phyloP scores from a whole-genome alignment of 805 yeast genomes.

The Spathaspora boniae region DNA sequence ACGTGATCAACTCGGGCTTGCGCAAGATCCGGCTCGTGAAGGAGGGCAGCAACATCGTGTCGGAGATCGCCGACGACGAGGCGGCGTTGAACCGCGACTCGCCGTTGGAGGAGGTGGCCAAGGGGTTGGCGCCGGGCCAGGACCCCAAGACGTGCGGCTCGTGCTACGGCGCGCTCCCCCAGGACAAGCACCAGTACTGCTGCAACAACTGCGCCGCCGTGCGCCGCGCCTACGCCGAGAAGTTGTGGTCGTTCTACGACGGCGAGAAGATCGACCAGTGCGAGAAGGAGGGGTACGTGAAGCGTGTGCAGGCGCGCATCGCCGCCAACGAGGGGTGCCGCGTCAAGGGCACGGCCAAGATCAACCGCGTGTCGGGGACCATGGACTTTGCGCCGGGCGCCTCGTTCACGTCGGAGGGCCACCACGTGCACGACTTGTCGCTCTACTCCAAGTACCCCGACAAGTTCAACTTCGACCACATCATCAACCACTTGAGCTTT shows the following conservation, averaged over 20 bases:
- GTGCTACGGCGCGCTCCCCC: conserved; percentile 82
- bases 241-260: conserved; percentile 86
- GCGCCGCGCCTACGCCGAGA: conserved; percentile 68
- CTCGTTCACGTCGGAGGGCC: conserved; percentile 52
- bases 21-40: conserved; percentile 59
- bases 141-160: conserved; percentile 61
- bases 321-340: conserved; percentile 77
- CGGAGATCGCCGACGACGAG: conserved; percentile 29
- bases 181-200: conserved; percentile 53
- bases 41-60: conserved; percentile 35
- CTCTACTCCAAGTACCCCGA: conserved; percentile 54
- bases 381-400: conserved; percentile 96
- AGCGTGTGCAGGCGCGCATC: conserved; percentile 53
- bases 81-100: conserved; percentile 19
- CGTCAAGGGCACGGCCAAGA: conserved; percentile 69
- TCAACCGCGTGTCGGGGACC: conserved; percentile 86
- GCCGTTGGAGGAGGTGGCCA: conserved; percentile 28
- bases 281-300: conserved; percentile 81
- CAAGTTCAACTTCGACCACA: conserved; percentile 73
- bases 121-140: conserved; percentile 27
- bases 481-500: conserved; percentile 76
- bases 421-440: conserved; percentile 84
- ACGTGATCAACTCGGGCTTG: conserved; percentile 68
- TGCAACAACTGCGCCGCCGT: conserved; percentile 87
- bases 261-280: conserved; percentile 88